Evolutionary conservation across 73 alveolate species (phyloP).

Genomic region (Paramecium sexaurelia): DNA sequence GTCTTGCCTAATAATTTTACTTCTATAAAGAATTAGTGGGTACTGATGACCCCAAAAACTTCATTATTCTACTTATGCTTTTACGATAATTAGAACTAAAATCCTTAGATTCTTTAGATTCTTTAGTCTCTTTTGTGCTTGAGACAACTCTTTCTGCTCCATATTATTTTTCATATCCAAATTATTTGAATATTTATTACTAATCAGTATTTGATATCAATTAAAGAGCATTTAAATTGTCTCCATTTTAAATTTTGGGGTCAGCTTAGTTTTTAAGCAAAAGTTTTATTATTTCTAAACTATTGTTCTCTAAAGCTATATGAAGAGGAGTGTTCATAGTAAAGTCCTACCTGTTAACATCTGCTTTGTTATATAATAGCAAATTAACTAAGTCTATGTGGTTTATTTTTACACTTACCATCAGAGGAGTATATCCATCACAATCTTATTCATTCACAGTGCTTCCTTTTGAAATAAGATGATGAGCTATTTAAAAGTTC

Average conservation of each 20-base stretch:
- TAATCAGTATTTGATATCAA: background rate
- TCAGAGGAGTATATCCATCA: constrained; percentile 37
- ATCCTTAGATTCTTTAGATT: background rate
- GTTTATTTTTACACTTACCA: background rate
- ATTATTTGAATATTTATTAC: background rate
- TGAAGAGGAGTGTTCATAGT: constrained; percentile 49
- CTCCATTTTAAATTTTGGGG: background rate
- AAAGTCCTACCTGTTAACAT: background rate
- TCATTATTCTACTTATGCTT: background rate
- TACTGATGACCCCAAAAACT: constrained; percentile 22
- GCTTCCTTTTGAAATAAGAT: background rate
- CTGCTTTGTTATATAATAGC: background rate
- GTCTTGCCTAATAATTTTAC: background rate
- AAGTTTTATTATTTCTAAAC: background rate
- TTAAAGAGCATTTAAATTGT: background rate
- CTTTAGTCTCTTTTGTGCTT: background rate
- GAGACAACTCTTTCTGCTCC: background rate
- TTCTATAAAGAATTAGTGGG: background rate
- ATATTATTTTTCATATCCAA: constrained; percentile 1
- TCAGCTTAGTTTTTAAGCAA: constrained; percentile 30
- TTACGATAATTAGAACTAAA: background rate
- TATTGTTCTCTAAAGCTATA: constrained; percentile 27
- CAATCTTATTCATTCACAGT: constrained; percentile 6
- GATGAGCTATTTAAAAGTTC: background rate
- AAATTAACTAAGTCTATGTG: background rate